Conservation (phyloP, 1,284 basidiomycete species). For the Amylostereum chailletii region DNA sequence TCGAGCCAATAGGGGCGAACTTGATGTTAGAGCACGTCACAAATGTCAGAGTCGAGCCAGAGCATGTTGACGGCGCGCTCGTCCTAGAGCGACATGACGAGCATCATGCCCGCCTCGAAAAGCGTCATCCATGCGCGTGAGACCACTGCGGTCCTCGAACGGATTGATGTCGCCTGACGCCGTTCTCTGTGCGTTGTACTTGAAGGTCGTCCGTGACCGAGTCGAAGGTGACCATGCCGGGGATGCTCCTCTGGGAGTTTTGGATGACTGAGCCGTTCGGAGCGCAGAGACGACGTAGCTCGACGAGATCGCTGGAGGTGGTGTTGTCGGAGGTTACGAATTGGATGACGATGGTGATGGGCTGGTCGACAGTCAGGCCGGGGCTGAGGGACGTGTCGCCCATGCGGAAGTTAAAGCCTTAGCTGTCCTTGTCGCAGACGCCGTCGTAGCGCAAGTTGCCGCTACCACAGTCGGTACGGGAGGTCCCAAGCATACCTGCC, state of each 20-base stretch:
- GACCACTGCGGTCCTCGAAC: slow-evolving; percentile 25
- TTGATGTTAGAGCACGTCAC: no score
- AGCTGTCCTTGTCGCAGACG: slow-evolving; percentile 43
- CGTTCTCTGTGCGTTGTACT: slow-evolving; percentile 28
- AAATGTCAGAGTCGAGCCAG: slow-evolving; percentile 43
- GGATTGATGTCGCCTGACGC: slow-evolving; percentile 26
- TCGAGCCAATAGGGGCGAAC: no score
- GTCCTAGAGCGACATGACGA: slow-evolving; percentile 49
- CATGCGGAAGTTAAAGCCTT: slow-evolving; percentile 51
- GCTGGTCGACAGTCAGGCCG: slow-evolving; percentile 35
- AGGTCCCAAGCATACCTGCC: slow-evolving; percentile 31
- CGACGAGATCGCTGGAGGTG: slow-evolving; percentile 32
- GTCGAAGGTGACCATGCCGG: slow-evolving; percentile 26
- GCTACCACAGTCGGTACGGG: slow-evolving; percentile 29
- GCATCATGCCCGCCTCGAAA: slow-evolving; percentile 39
- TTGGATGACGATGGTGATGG: slow-evolving; percentile 37
- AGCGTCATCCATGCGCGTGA: slow-evolving; percentile 31
- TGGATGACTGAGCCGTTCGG: slow-evolving; percentile 42
- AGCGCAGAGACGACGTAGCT: slow-evolving; percentile 46
- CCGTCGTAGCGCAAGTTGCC: slow-evolving; percentile 29
- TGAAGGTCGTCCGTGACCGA: slow-evolving; percentile 28
- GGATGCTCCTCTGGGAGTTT: slow-evolving; percentile 36
- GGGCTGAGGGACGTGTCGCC: slow-evolving; percentile 38
- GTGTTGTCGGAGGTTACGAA: slow-evolving; percentile 40
- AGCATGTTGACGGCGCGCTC: slow-evolving; percentile 49